Evolutionary conservation across 2,329 filamentous ascomycete species (phyloP).

Genomic region (Cytospora chrysosperma): DNA sequence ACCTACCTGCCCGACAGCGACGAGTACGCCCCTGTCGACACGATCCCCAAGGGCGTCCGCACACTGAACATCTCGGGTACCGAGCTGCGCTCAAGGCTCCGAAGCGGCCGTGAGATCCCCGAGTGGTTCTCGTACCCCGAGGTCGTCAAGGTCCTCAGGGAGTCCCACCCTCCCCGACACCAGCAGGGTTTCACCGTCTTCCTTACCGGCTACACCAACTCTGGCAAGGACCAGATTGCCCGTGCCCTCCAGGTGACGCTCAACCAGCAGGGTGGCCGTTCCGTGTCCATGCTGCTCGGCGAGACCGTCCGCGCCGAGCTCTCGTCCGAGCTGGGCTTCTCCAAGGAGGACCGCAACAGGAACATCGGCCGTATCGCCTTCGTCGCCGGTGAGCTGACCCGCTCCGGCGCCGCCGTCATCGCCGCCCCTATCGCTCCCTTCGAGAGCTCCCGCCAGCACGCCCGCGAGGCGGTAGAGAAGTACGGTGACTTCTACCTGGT

Average conservation of each 20-base stretch:
- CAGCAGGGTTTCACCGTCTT: slow-evolving; percentile 98
- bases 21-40: slow-evolving; percentile 91
- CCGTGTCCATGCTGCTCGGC: slow-evolving; percentile 89
- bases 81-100: slow-evolving; percentile 88
- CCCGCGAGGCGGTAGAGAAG: slow-evolving; percentile 82
- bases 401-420: slow-evolving; percentile 90
- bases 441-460: slow-evolving; percentile 71
- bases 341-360: slow-evolving; percentile 83
- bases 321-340: slow-evolving; percentile 94
- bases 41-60: slow-evolving; percentile 79
- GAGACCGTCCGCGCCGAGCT: slow-evolving; percentile 94
- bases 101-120: slow-evolving; percentile 90
- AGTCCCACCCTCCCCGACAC: slow-evolving; percentile 89
- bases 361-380: slow-evolving; percentile 97
- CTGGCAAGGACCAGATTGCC: slow-evolving; percentile 93
- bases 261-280: slow-evolving; percentile 95
- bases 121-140: slow-evolving; percentile 99
- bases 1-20: slow-evolving; percentile 97
- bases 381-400: slow-evolving; percentile 91
- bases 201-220: slow-evolving; percentile 95
- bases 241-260: slow-evolving; percentile 94
- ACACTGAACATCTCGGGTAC: slow-evolving; percentile 86
- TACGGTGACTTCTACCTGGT: slow-evolving; percentile 91
- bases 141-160: slow-evolving; percentile 92
- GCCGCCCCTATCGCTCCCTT: slow-evolving; percentile 95